These are phyloP conservation scores for Pterocarpus macrocarpus DNA, from an alignment of 306 rosid genomes.

Conservation along the genomic window DNA sequence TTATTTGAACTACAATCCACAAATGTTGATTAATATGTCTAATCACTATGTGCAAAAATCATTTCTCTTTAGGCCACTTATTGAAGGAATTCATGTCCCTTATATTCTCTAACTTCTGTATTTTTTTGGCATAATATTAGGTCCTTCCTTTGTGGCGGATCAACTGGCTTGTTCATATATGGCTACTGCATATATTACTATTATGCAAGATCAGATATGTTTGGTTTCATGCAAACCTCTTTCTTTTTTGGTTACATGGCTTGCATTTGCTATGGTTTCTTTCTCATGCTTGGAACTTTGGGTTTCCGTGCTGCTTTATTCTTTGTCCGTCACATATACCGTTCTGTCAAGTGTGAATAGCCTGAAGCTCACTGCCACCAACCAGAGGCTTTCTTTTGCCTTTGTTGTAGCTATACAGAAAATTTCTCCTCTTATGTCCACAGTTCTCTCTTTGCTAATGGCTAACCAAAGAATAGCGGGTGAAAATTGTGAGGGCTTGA, in stretches of 20 bases:
- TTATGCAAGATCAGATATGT: conserved; percentile 66
- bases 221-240: conserved; percentile 69
- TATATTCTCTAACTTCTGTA: conserved; percentile 26
- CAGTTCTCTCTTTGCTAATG: conserved; percentile 20
- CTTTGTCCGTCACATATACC: conserved; percentile 58
- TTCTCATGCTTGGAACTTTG: conserved; percentile 69
- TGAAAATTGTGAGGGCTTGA: background rate
- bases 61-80: background rate
- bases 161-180: conserved; percentile 66
- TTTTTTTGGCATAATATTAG: conserved; percentile 44
- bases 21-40: too few species aligned
- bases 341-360: conserved; percentile 60
- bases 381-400: conserved; percentile 27
- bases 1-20: too few species aligned
- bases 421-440: background rate
- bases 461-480: conserved; percentile 18
- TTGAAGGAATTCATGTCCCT: conserved; percentile 8
- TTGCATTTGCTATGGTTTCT: conserved; percentile 66
- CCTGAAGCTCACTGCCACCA: conserved; percentile 34
- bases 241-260: conserved; percentile 74
- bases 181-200: conserved; percentile 60
- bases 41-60: too few species aligned
- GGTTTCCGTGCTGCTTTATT: conserved; percentile 60
- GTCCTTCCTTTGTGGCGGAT: conserved; percentile 67
- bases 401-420: conserved; percentile 25